Percentiles rank a stretch among this genome's conserved stretches.
These are phyloP conservation scores for Hyparrhenia diplandra DNA, from an alignment of 176 grass and related monocot genomes.

Conservation along the genomic window DNA sequence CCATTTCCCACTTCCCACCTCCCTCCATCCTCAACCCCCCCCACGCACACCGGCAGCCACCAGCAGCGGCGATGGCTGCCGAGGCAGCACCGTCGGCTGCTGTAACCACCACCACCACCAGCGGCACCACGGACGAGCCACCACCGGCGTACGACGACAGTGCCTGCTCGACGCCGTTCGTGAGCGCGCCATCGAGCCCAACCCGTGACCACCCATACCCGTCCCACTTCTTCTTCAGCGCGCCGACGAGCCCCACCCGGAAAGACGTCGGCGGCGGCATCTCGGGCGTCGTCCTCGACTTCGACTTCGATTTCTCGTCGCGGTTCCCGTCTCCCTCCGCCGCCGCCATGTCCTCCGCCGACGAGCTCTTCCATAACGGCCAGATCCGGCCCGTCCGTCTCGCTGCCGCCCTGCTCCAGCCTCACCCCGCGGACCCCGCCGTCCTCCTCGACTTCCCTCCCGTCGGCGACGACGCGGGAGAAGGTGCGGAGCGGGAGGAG, in stretches of 20 bases:
- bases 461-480: no score
- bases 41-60: no score
- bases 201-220: conserved; percentile 7
- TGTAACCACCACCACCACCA: neutral
- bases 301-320: conserved; percentile 57
- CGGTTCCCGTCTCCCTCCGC: conserved; percentile 40
- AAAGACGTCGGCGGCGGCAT: neutral
- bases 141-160: conserved; percentile 24
- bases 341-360: conserved; percentile 78
- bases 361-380: conserved; percentile 88
- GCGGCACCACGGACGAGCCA: neutral
- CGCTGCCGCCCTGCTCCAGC: conserved; percentile 37
- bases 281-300: conserved; percentile 41
- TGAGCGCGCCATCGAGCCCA: conserved; percentile 66
- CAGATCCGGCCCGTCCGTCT: conserved; percentile 73
- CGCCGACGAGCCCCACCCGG: conserved; percentile 77
- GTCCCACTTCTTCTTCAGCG: conserved; percentile 75
- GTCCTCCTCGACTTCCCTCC: no score
- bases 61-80: neutral
- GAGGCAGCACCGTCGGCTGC: neutral
- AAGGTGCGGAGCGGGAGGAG: fast-evolving
- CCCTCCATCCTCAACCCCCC: no score
- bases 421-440: conserved; percentile 29
- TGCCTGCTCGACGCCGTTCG: conserved; percentile 68
- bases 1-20: no score